Percentiles rank a stretch among this genome's conserved stretches.
These are phyloP conservation scores for Eimeria zaria DNA, from an alignment of 169 alveolate species.

Conservation along the genomic window DNA sequence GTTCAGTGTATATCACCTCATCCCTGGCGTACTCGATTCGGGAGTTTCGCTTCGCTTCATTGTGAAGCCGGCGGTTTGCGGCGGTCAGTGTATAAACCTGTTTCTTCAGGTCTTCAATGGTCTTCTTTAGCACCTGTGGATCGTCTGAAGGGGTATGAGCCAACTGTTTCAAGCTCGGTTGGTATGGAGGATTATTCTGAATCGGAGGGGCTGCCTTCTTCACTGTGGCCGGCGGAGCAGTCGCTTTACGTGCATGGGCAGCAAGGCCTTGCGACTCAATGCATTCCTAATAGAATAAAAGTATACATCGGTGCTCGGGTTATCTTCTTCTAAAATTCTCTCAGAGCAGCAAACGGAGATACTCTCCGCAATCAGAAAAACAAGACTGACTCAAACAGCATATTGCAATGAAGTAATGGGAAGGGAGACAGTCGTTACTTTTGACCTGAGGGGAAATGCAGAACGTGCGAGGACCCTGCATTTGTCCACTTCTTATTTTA, in stretches of 20 bases:
- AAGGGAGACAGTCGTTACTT: neutral
- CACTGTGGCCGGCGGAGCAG: neutral
- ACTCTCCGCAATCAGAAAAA: neutral
- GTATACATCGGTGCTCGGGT: neutral
- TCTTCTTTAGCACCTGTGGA: neutral
- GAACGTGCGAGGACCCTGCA: neutral
- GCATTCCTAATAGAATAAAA: neutral
- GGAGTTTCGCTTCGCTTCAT: slow-evolving; percentile 32
- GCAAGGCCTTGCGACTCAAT: neutral
- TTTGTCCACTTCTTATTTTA: neutral
- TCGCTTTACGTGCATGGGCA: neutral
- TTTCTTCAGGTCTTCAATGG: slow-evolving; percentile 2
- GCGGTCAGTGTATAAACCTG: slow-evolving; percentile 31
- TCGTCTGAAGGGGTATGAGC: neutral
- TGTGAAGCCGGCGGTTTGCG: slow-evolving; percentile 58
- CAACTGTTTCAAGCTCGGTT: neutral
- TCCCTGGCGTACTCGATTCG: neutral
- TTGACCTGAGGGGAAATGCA: neutral
- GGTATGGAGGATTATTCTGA: neutral
- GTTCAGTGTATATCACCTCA: neutral
- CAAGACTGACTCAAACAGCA: neutral
- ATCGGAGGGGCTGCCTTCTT: neutral
- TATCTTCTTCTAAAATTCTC: neutral
- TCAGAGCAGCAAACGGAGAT: neutral
- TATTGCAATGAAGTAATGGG: neutral